Conservation (phyloP, 2,329 filamentous ascomycete species). For the Helminthosporium solani region DNA sequence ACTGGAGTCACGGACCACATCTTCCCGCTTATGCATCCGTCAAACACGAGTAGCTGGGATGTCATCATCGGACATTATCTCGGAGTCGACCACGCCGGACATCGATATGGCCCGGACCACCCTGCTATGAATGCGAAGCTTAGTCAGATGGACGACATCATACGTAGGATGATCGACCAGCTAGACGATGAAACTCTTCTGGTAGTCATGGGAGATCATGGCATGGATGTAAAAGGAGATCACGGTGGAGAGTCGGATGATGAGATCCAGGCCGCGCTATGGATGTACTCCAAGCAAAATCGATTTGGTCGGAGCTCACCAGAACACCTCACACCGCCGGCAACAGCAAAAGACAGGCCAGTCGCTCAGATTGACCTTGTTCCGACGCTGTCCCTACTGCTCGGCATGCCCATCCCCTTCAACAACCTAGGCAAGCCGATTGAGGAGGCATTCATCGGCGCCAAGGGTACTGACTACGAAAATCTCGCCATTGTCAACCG, state of each 20-base stretch:
- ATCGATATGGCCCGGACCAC: slow-evolving; percentile 92
- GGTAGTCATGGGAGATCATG: slow-evolving; percentile 98
- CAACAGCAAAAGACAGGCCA: slow-evolving; percentile 75
- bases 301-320: slow-evolving; percentile 76
- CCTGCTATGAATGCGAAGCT: slow-evolving; percentile 88
- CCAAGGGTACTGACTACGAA: slow-evolving; percentile 67
- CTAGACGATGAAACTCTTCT: slow-evolving; percentile 86
- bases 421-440: slow-evolving; percentile 94
- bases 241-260: slow-evolving; percentile 98
- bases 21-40: slow-evolving; percentile 72
- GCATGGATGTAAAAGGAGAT: slow-evolving; percentile 96
- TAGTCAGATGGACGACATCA: slow-evolving; percentile 82
- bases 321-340: slow-evolving; percentile 58
- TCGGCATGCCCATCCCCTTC: slow-evolving; percentile 91
- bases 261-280: slow-evolving; percentile 89
- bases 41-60: slow-evolving; percentile 76
- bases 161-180: slow-evolving; percentile 67
- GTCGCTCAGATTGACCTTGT: slow-evolving; percentile 89
- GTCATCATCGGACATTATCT: slow-evolving; percentile 92
- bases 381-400: slow-evolving; percentile 80
- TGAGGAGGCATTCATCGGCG: slow-evolving; percentile 84
- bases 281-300: slow-evolving; percentile 94
- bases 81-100: slow-evolving; percentile 94
- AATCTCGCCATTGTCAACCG: slow-evolving; percentile 77
- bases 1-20: slow-evolving; percentile 92